These are phyloP conservation scores for Schizothecium vesticola DNA, from an alignment of 495 filamentous ascomycete species.

Conservation along the genomic window DNA sequence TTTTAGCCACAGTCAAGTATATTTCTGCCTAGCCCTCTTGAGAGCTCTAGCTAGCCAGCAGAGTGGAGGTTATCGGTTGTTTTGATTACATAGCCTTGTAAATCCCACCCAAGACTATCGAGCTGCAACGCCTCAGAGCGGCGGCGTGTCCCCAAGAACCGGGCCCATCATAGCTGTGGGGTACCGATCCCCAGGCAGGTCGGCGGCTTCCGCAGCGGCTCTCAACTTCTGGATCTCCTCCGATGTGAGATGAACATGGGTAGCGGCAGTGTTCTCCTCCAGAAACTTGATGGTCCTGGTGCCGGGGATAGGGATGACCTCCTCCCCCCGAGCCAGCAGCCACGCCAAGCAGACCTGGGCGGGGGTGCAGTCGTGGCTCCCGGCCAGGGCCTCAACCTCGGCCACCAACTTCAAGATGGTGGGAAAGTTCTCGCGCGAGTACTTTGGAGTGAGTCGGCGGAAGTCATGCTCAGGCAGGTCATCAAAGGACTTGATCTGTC, in stretches of 20 bases:
- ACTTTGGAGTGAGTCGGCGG: conserved; percentile 48
- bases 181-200: conserved; percentile 6
- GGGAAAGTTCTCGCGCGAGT: conserved; percentile 61
- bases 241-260: conserved; percentile 41
- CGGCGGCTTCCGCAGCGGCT: not conserved
- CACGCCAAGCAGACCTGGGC: conserved; percentile 55
- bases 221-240: conserved; percentile 46
- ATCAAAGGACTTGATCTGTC: conserved; percentile 55
- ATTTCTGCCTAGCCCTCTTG: too few relatives aligned
- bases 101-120: too few relatives aligned
- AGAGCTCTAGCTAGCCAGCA: too few relatives aligned
- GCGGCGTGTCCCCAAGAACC: too few relatives aligned
- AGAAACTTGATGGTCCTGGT: conserved; percentile 52
- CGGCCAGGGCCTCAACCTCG: conserved; percentile 60
- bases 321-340: conserved; percentile 47
- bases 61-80: too few relatives aligned
- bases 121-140: too few relatives aligned
- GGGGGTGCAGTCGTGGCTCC: conserved; percentile 46
- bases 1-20: too few relatives aligned
- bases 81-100: too few relatives aligned
- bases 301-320: conserved; percentile 55
- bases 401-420: conserved; percentile 66
- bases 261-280: conserved; percentile 51
- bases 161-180: not conserved
- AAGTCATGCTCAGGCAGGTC: conserved; percentile 58